Percentiles rank a stretch among this genome's conserved stretches.
Evolutionary conservation across 371 early-diverging fungal species (phyloP).

Genomic region (Apophysomyces ossiformis): DNA sequence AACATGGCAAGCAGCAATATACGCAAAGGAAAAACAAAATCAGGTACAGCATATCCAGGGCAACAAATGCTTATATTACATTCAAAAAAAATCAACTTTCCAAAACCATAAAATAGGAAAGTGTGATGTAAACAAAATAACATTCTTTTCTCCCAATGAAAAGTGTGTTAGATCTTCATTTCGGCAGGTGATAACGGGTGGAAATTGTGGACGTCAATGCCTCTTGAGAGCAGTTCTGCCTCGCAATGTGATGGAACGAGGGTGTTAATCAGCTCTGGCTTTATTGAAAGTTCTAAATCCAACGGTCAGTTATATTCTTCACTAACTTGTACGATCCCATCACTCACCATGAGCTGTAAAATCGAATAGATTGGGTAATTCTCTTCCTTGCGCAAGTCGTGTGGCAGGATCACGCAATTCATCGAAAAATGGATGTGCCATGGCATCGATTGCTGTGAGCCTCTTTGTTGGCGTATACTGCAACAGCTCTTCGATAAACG

Average conservation of each 20-base stretch:
- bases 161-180: conserved; percentile 29
- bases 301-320: background rate
- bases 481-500: conserved; percentile 85
- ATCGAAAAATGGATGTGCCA: conserved; percentile 97
- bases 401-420: conserved; percentile 88
- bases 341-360: conserved; percentile 80
- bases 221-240: conserved; percentile 52
- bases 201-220: conserved; percentile 50
- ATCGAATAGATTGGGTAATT: conserved; percentile 90
- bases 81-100: conserved; percentile 7
- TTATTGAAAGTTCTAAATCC: conserved; percentile 51
- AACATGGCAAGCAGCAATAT: background rate
- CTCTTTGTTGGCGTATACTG: conserved; percentile 95
- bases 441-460: conserved; percentile 91
- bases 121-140: conserved; percentile 1
- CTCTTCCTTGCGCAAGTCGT: conserved; percentile 77
- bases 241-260: conserved; percentile 70
- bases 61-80: conserved; percentile 7
- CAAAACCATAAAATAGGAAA: conserved; percentile 7
- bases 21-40: background rate
- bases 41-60: background rate
- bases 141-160: conserved; percentile 5
- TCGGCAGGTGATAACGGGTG: conserved; percentile 44
- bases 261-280: conserved; percentile 56
- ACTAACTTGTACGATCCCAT: background rate